Base-by-base conservation (phyloP, 805 yeast species). In the Debaryomyces maramus region DNA sequence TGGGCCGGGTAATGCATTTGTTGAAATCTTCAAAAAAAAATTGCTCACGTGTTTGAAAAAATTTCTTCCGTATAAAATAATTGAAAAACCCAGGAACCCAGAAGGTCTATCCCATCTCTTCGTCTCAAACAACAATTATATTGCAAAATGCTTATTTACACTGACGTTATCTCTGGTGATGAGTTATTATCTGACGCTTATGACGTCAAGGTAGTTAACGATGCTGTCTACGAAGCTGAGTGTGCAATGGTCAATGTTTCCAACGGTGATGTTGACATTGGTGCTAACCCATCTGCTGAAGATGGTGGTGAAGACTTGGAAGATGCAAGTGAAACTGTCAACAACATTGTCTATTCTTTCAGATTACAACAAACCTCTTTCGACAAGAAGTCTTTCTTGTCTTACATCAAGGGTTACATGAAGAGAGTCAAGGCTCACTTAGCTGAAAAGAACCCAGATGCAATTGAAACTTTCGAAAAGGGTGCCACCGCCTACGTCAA, bases 241-340 rank as follows among this genome's bases (percentile, higher is more conserved):
- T 89, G 97, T 77, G 75, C 80, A 61, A 83, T 89, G 93, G 81
- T 93, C 71, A 83, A 77, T 61, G 88, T 93, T 61, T 83, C 80
- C 70, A 86, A 88, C 66, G 97, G 81, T 62, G 93, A 93, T 66
- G 82, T 93, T 59, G 98, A 93, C 73, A 93, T 93, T 71, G 99
- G 99, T 77, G 99, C 96, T 63, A 93, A 93, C 85, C 97, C 99
- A 65, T 88, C 97, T 61, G 97, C 98, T 56, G 99, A 93, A 77
- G 98, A 77, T 56, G 97, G 75, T 67, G 89, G 71, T 31, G 96
- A 85, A 26, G 90, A 72, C 43, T 67, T 81, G 38, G 98, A 88
- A 60, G 96, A 86, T 39, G 88, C 84, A 72, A 77, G 77, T 58
- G 91, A 85, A 75, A 80, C 88, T 60, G 97, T 93, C 68, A 93